These are phyloP conservation scores for Carallia brachiata DNA, from an alignment of 345 rosid species.

Conservation along the genomic window DNA sequence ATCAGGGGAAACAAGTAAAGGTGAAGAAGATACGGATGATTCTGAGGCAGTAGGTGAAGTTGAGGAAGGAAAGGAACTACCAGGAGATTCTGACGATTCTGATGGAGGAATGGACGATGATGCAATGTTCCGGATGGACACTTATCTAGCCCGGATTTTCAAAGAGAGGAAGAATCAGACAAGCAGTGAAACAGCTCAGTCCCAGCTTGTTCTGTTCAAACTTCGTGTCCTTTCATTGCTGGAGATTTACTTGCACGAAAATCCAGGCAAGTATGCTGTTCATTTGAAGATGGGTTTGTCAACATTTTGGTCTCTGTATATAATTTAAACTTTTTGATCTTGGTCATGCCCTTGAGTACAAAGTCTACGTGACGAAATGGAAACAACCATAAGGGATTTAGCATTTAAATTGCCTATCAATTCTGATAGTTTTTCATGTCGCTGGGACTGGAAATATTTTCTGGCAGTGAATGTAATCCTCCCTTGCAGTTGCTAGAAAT, in stretches of 20 bases:
- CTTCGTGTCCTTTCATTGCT: slow-evolving; percentile 89
- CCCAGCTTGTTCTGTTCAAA: slow-evolving; percentile 89
- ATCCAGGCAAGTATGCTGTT: slow-evolving; percentile 57
- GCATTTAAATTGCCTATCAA: too few species aligned
- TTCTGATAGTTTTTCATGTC: too few species aligned
- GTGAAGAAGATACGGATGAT: slow-evolving; percentile 79
- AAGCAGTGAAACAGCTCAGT: slow-evolving; percentile 85
- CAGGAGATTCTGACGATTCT: slow-evolving; percentile 71
- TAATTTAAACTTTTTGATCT: too few species aligned
- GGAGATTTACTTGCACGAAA: slow-evolving; percentile 89
- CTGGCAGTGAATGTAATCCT: not conserved
- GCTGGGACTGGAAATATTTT: too few species aligned
- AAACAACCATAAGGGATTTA: too few species aligned
- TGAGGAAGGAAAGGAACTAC: slow-evolving; percentile 42
- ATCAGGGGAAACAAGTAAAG: slow-evolving; percentile 63
- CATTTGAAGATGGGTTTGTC: not conserved
- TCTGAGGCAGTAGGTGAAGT: slow-evolving; percentile 56
- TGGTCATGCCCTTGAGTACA: too few species aligned
- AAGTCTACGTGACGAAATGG: too few species aligned
- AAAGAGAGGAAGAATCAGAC: slow-evolving; percentile 87
- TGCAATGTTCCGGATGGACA: slow-evolving; percentile 96
- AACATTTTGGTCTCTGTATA: too few species aligned
- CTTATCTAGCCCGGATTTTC: slow-evolving; percentile 81
- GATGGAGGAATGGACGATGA: slow-evolving; percentile 95
- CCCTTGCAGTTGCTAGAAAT: not conserved